These are phyloP conservation scores for Mycosphaerella sp. DNA, from an alignment of 2,329 filamentous ascomycete genomes.

Conservation along the genomic window DNA sequence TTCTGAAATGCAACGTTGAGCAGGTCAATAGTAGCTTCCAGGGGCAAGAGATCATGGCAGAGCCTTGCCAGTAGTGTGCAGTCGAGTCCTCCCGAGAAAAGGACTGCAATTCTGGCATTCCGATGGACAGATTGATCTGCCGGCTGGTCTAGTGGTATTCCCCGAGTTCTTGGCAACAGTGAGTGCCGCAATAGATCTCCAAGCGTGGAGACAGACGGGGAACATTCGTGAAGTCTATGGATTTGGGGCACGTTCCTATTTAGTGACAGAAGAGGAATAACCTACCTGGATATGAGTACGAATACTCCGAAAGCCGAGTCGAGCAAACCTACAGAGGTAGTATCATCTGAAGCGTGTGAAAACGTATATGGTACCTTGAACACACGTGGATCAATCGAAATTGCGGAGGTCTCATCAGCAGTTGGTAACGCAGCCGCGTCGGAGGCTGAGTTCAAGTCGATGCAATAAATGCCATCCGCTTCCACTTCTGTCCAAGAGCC, in stretches of 20 bases:
- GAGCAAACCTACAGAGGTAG: slow-evolving; percentile 22
- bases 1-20: slow-evolving; percentile 98
- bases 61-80: slow-evolving; percentile 82
- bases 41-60: slow-evolving; percentile 66
- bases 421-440: not conserved
- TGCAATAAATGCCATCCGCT: slow-evolving; percentile 70
- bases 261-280: slow-evolving; percentile 28
- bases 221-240: slow-evolving; percentile 16
- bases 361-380: slow-evolving; percentile 20
- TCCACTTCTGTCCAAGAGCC: slow-evolving; percentile 70
- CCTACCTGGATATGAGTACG: slow-evolving; percentile 33
- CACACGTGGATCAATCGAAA: slow-evolving; percentile 10
- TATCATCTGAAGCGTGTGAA: slow-evolving; percentile 1
- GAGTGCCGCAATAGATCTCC: slow-evolving; percentile 25
- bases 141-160: slow-evolving; percentile 50
- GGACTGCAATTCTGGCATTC: slow-evolving; percentile 58
- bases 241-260: slow-evolving; percentile 17
- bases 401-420: not conserved
- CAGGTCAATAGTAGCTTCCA: slow-evolving; percentile 67
- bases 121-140: slow-evolving; percentile 6
- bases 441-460: slow-evolving; percentile 46
- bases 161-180: slow-evolving; percentile 42
- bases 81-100: slow-evolving; percentile 93
- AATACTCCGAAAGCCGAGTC: slow-evolving; percentile 10
- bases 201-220: slow-evolving; percentile 23